A percentile compares a stretch with the other conserved stretches of the same genome.
phyloP scores from a whole-genome alignment of 352 stramenopile genomes.

The Phytophthora sansomeana region DNA sequence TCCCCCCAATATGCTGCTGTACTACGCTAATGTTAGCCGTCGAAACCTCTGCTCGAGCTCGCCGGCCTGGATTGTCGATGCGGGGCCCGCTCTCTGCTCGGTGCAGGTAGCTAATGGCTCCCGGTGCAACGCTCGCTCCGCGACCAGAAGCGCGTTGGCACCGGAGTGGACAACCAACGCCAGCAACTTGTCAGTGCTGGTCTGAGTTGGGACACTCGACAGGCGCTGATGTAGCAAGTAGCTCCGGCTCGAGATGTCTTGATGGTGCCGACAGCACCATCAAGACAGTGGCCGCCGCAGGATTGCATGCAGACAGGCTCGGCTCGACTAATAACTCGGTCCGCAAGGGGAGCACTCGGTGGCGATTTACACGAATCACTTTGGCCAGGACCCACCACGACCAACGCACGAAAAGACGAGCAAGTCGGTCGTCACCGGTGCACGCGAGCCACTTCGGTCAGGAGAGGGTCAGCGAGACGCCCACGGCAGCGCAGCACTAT shows the following conservation, averaged over 20 bases:
- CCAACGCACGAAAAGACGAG: slow-evolving; percentile 2
- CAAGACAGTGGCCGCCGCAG: background rate
- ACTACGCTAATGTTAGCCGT: background rate
- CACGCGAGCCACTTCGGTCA: background rate
- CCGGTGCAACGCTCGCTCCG: background rate
- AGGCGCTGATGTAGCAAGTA: background rate
- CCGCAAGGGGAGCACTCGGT: no score
- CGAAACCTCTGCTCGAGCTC: background rate
- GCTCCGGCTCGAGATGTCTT: background rate
- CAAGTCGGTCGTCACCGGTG: background rate
- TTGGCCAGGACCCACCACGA: background rate
- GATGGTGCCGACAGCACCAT: background rate
- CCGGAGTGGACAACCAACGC: background rate
- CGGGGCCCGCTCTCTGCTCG: background rate
- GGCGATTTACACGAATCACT: no score
- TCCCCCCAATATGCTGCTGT: background rate
- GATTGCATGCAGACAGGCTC: background rate
- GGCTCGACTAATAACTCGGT: background rate
- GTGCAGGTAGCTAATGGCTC: slow-evolving; percentile 3
- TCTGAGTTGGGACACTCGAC: background rate
- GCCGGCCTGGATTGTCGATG: background rate
- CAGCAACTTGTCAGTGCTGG: background rate
- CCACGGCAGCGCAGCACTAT: background rate
- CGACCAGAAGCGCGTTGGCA: background rate
- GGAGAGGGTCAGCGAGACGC: background rate